Percentiles rank a stretch among this genome's conserved stretches.
phyloP scores from a whole-genome alignment of 768 basidiomycete species.

The Suillus subluteus region DNA sequence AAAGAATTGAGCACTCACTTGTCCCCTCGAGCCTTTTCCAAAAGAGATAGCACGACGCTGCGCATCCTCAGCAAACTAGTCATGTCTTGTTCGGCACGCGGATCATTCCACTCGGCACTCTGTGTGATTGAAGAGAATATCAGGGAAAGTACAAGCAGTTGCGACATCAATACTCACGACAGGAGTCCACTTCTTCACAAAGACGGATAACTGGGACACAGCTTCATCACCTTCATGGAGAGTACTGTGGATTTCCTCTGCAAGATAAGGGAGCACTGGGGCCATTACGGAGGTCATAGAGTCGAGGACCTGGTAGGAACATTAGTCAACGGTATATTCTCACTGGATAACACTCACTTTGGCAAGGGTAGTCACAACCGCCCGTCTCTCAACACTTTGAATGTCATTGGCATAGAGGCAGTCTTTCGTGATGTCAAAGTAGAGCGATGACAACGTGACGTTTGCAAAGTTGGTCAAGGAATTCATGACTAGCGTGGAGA shows the following conservation, averaged over 20 bases:
- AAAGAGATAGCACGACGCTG: conserved; percentile 57
- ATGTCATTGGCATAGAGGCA: conserved; percentile 74
- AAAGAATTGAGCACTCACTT: conserved; percentile 53
- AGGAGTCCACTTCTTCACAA: conserved; percentile 67
- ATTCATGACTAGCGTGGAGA: conserved; percentile 57
- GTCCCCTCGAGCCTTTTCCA: conserved; percentile 76
- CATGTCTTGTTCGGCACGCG: conserved; percentile 64
- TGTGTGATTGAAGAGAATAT: conserved; percentile 29
- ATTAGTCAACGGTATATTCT: neutral
- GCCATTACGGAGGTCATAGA: conserved; percentile 75
- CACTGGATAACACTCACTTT: conserved; percentile 47
- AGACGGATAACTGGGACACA: conserved; percentile 57
- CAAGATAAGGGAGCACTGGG: conserved; percentile 88
- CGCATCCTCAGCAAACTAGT: conserved; percentile 61
- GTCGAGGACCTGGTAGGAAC: conserved; percentile 54
- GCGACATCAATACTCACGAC: conserved; percentile 51
- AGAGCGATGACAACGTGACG: conserved; percentile 84
- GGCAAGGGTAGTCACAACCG: conserved; percentile 71
- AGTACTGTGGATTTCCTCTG: conserved; percentile 78
- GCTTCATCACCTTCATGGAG: conserved; percentile 22
- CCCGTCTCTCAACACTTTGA: conserved; percentile 57
- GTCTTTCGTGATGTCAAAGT: conserved; percentile 93
- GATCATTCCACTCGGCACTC: conserved; percentile 67
- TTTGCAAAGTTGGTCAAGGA: conserved; percentile 80
- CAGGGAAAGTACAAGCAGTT: neutral